A percentile compares a stretch with the other conserved stretches of the same genome.
These are phyloP conservation scores for Colletotrichum noveboracense DNA, from an alignment of 2,329 filamentous ascomycete species.

Conservation along the genomic window DNA sequence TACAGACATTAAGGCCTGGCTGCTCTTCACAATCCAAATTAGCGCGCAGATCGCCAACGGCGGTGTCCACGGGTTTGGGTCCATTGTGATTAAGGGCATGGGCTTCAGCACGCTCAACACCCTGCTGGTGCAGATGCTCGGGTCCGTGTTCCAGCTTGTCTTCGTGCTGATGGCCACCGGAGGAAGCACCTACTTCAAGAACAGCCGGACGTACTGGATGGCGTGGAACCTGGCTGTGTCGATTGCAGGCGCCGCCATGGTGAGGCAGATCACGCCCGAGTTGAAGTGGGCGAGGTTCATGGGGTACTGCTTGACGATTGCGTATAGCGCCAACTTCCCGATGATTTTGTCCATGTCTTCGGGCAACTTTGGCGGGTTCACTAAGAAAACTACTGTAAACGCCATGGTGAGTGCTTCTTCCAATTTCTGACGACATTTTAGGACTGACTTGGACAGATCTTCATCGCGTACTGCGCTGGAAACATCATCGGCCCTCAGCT, in stretches of 20 bases:
- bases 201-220: slow-evolving; percentile 55
- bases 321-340: slow-evolving; percentile 68
- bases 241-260: slow-evolving; percentile 57
- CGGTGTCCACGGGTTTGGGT: slow-evolving; percentile 69
- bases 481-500: slow-evolving; percentile 72
- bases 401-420: slow-evolving; percentile 27
- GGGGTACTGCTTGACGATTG: slow-evolving; percentile 34
- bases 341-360: slow-evolving; percentile 72
- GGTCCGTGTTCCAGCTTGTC: slow-evolving; percentile 54
- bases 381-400: slow-evolving; percentile 69
- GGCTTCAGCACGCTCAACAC: slow-evolving; percentile 64
- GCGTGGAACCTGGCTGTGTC: background rate
- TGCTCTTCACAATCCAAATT: slow-evolving; percentile 66
- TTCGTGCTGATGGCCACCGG: slow-evolving; percentile 60
- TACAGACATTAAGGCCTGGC: slow-evolving; percentile 56
- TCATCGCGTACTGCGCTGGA: slow-evolving; percentile 37
- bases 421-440: background rate
- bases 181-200: slow-evolving; percentile 59
- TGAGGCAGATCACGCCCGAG: slow-evolving; percentile 59
- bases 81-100: slow-evolving; percentile 65
- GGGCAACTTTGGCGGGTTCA: slow-evolving; percentile 70
- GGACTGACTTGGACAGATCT: background rate
- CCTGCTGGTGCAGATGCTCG: slow-evolving; percentile 68
- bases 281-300: slow-evolving; percentile 30
- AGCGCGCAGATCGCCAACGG: slow-evolving; percentile 68